Evolutionary conservation across 108 stramenopile species (phyloP).

Genomic region (Aurantiochytrium sp.): DNA sequence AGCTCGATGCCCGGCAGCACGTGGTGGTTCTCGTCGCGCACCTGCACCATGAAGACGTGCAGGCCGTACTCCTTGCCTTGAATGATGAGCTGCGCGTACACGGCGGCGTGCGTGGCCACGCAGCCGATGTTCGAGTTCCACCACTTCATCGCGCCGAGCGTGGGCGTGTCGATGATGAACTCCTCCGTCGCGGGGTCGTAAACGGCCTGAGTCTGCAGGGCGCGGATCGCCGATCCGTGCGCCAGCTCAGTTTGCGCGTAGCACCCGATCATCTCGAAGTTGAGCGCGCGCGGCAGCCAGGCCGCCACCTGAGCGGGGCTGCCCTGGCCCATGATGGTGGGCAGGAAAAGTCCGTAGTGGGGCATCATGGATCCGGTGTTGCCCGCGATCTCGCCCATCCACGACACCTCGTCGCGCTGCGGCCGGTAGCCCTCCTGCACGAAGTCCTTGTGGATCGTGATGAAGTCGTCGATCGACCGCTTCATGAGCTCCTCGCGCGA

Average conservation of each 20-base stretch:
- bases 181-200: constrained; percentile 70
- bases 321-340: constrained; percentile 73
- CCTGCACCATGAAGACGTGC: constrained; percentile 87
- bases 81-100: constrained; percentile 88
- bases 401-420: background rate
- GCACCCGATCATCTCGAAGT: constrained; percentile 88
- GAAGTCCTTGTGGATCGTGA: background rate
- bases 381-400: constrained; percentile 29
- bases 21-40: constrained; percentile 67
- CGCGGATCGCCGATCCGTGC: constrained; percentile 84
- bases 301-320: constrained; percentile 77
- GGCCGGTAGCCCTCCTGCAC: constrained; percentile 19
- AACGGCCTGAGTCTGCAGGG: constrained; percentile 87
- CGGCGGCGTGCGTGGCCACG: constrained; percentile 91
- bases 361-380: constrained; percentile 28
- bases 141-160: constrained; percentile 77
- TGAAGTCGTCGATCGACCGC: background rate
- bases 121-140: constrained; percentile 91
- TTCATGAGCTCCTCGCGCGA: constrained; percentile 26
- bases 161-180: constrained; percentile 78
- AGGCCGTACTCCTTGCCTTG: constrained; percentile 72
- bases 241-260: constrained; percentile 93
- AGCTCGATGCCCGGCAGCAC: constrained; percentile 78
- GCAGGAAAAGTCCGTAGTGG: constrained; percentile 91
- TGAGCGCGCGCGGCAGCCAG: constrained; percentile 83